Evolutionary conservation across 306 rosid species (phyloP).

Genomic region (Parietaria judaica): DNA sequence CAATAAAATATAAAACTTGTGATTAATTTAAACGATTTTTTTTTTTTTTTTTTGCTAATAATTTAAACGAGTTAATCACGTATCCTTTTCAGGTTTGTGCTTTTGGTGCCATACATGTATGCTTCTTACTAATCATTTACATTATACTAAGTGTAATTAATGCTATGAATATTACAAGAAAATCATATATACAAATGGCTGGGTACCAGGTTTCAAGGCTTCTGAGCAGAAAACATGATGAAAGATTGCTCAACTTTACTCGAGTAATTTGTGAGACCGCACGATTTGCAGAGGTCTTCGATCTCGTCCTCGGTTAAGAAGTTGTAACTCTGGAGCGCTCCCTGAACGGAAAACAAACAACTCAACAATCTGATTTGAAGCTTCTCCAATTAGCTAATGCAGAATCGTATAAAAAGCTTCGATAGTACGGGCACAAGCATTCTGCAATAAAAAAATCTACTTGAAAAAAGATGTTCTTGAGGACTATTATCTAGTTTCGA

Average conservation of each 20-base stretch:
- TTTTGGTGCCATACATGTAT: neutral
- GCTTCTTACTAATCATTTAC: constrained; percentile 10
- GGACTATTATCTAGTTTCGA: no score
- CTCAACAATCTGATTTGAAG: no score
- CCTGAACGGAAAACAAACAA: constrained; percentile 9
- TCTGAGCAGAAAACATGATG: constrained; percentile 78
- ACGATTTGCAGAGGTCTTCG: constrained; percentile 56
- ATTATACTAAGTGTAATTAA: constrained; percentile 18
- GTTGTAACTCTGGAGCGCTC: constrained; percentile 32
- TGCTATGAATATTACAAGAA: constrained; percentile 9
- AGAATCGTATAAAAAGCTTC: no score
- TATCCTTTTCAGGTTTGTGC: constrained; percentile 19
- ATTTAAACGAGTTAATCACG: constrained; percentile 21
- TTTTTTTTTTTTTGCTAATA: no score
- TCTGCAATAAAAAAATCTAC: no score
- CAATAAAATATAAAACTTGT: constrained; percentile 11
- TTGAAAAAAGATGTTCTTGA: no score
- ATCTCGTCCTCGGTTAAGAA: constrained; percentile 58
- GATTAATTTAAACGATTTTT: constrained; percentile 16
- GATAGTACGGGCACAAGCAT: no score
- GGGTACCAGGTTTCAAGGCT: constrained; percentile 38
- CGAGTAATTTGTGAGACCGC: constrained; percentile 73
- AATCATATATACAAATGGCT: constrained; percentile 16
- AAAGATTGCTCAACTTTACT: constrained; percentile 56
- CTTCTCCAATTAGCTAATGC: no score